Evolutionary conservation across 1,139 yeast genomes (phyloP), one percentile per base, ranked within the genome.

Genomic region (Scheffersomyces stambukii): DNA sequence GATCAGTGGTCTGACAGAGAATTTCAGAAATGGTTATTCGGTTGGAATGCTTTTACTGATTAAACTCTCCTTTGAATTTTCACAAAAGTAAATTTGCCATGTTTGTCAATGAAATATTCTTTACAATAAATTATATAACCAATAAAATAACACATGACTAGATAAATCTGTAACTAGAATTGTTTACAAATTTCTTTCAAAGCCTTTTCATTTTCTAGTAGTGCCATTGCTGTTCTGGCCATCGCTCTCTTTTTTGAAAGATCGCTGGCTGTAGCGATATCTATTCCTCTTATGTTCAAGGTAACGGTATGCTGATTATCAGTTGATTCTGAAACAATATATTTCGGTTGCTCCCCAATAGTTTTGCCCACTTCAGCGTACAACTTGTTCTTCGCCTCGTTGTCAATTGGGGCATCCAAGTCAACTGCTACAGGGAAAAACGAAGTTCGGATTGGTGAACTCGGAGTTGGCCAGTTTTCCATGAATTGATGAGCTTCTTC

Each of bases 151-250:
- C n/a, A n/a, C n/a, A n/a, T n/a, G n/a, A n/a, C n/a, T n/a, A n/a
- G n/a, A n/a, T n/a, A n/a, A n/a, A n/a, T n/a, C n/a, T n/a, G n/a
- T n/a, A n/a, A 16, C 8, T 18, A 18, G n/a, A 34, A 31, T 8
- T 33, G 33, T 25, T 36, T 36, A 24, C 37, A 37, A 4, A 54
- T 46, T 19, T 47, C 44, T 13, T 44, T 47, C 47, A 54, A 42
- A 6, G 45, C 57, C 11, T 44, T 42, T 23, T 53, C 49, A 37
- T 62, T 48, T 24, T 63, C 57, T 27, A 71, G 44, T 8, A 73
- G 46, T 15, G 67, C 61, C 50, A 60, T 62, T 2, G 79, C 77
- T 13, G 73, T 75, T 33, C 64, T 50, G 4, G 70, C 62, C 50
- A 63, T 58, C 2, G 74, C 75, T 33, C 49, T 58, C 37, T 65